Evolutionary conservation across 495 filamentous ascomycete species (phyloP), one percentile per base, ranked within the genome.

Genomic region (Lasiosphaeria miniovina): DNA sequence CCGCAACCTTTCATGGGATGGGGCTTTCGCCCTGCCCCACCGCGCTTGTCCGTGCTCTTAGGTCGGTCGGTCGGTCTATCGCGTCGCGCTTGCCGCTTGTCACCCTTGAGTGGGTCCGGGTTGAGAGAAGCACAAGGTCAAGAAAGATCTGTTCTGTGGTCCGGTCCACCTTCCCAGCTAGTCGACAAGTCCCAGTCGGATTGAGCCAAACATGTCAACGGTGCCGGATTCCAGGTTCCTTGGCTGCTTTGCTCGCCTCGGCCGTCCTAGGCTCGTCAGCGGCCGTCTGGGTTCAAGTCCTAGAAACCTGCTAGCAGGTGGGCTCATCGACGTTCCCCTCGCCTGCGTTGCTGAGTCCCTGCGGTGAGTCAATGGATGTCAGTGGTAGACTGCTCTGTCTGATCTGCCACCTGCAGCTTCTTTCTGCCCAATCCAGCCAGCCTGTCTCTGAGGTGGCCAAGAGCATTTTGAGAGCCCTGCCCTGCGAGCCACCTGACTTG

Each of bases 361-460:
- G 33, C 34, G 35, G 51, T 53, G 51, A 36, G 51, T 53, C 51
- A 53, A 34, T 53, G 10, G 24, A 24, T 14, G 12, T 46, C 43
- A 46, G 43, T 46, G 51, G 31, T 15, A 34, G 51, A 38, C 9
- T 53, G 12, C 12, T 14, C 15, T n/a, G 7, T n/a, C 15, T 4
- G 43, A 46, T 53, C 51, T 53, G 15, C 52, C 24, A 54, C 61
- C 61, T 63, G 61, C 61, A 59, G 49, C 45, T 15, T 52, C 36
- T 63, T 43, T 46, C 61, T 55, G 55, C 60, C 60, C 60, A 62
- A 62, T 62, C 56, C 61, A 63, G 52, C 61, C 46, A 4, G 52
- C 48, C 52, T 53, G 31, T 52, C 59, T 24, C 24, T 24, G 24
- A 24, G 24, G 24, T 24, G 24, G 24, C 24, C 24, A 24, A 24